Evolutionary conservation across 106 monocot species (phyloP).

Genomic region (Acorus calamus): DNA sequence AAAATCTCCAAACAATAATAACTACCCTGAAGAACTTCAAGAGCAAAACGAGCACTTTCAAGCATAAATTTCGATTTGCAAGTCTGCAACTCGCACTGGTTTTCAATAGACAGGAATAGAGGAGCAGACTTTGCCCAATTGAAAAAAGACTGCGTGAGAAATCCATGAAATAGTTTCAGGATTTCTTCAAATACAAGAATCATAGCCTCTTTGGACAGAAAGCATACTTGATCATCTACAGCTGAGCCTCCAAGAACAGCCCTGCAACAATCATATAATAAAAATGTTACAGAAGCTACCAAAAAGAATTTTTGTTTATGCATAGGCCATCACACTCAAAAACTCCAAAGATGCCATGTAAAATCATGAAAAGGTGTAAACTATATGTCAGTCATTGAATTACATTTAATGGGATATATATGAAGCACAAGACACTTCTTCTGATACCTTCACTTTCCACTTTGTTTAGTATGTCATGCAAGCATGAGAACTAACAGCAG

Average conservation of each 20-base stretch:
- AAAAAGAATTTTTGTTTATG: neutral
- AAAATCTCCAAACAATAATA: slow-evolving; percentile 40
- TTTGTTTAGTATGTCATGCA: no score
- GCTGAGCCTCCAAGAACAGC: slow-evolving; percentile 64
- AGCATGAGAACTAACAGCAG: no score
- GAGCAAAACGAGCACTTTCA: slow-evolving; percentile 49
- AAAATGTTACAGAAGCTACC: neutral
- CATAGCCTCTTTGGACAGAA: slow-evolving; percentile 51
- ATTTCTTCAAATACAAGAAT: slow-evolving; percentile 29
- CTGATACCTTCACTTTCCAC: no score
- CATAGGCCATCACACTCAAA: neutral
- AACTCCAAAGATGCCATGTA: neutral
- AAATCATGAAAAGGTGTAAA: neutral
- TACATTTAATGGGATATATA: no score
- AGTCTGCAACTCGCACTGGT: slow-evolving; percentile 12
- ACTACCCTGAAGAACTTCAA: slow-evolving; percentile 67
- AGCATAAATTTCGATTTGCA: slow-evolving; percentile 16
- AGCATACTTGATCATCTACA: slow-evolving; percentile 52
- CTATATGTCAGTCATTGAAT: no score
- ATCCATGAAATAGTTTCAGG: slow-evolving; percentile 26
- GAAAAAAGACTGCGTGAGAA: slow-evolving; percentile 44
- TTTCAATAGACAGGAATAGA: slow-evolving; percentile 25
- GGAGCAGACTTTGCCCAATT: slow-evolving; percentile 43
- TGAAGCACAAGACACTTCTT: no score
- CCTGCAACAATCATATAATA: slow-evolving; percentile 23